A percentile compares a stretch with the other conserved stretches of the same genome.
Conservation (phyloP, 1,139 yeast species). For the Magnusiomyces tetraspermus region DNA sequence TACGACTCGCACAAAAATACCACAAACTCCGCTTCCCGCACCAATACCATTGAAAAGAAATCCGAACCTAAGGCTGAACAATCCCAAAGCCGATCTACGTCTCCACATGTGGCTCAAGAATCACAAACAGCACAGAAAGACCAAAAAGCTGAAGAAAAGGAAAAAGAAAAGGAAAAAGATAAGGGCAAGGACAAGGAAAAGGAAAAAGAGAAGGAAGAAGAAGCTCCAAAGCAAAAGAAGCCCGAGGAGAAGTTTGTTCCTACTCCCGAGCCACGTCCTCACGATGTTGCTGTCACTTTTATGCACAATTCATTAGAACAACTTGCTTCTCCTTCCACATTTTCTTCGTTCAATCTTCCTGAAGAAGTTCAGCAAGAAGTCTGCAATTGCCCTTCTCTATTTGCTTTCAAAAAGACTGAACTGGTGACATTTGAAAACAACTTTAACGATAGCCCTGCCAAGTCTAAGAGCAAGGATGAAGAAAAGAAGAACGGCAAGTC, state of each 20-base stretch:
- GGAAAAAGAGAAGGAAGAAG: too few relatives aligned
- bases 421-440: not conserved
- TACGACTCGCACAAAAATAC: not conserved
- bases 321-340: not conserved
- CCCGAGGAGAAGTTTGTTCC: not conserved
- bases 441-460: not conserved
- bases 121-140: not conserved
- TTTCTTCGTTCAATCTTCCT: not conserved
- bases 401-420: not conserved
- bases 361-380: not conserved
- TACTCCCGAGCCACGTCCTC: not conserved
- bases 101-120: not conserved
- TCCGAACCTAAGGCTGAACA: not conserved
- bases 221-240: not conserved
- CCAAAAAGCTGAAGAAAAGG: not conserved
- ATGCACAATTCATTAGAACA: not conserved
- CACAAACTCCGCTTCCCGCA: not conserved
- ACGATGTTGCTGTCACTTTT: constrained; percentile 3
- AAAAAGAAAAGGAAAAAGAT: not conserved
- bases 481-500: not conserved
- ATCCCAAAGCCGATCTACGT: not conserved
- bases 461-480: not conserved
- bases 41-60: not conserved
- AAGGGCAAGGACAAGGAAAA: not conserved
- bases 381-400: not conserved